phyloP scores from a whole-genome alignment of 768 basidiomycete species.

The Collybia mongolica region DNA sequence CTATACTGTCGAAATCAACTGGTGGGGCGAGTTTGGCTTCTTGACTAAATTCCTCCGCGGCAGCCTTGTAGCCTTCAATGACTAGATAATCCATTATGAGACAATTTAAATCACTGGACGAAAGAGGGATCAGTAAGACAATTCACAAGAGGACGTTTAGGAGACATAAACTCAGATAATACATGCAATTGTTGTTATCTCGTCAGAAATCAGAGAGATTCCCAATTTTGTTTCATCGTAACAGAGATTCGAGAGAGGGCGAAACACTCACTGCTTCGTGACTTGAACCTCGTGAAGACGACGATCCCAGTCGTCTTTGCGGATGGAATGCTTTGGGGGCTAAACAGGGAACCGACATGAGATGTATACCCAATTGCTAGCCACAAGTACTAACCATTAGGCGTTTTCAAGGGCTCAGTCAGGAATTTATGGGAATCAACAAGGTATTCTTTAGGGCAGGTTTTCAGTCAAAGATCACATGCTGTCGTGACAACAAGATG shows the following conservation, averaged over 20 bases:
- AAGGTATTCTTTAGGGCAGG: constrained; percentile 32
- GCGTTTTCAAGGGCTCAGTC: constrained; percentile 10
- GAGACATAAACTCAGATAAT: constrained; percentile 71
- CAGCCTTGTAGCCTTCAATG: constrained; percentile 95
- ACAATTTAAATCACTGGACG: constrained; percentile 83
- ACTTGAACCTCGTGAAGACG: constrained; percentile 81
- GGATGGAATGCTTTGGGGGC: constrained; percentile 58
- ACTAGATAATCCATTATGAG: constrained; percentile 98
- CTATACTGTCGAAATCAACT: constrained; percentile 89
- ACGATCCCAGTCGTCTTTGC: constrained; percentile 85
- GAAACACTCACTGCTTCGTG: constrained; percentile 79
- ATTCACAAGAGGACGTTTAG: constrained; percentile 14
- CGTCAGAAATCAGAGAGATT: constrained; percentile 96
- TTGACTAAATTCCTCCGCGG: constrained; percentile 91
- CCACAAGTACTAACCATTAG: constrained; percentile 33
- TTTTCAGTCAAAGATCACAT: background rate
- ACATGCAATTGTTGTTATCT: constrained; percentile 74
- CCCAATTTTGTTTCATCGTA: constrained; percentile 83
- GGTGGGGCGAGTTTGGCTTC: constrained; percentile 78
- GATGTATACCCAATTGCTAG: background rate
- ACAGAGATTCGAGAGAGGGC: constrained; percentile 22
- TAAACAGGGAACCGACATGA: constrained; percentile 10
- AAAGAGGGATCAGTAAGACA: constrained; percentile 17
- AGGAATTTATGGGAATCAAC: constrained; percentile 25
- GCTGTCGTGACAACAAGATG: background rate